Percentiles rank a stretch among this genome's conserved stretches.
Evolutionary conservation across 75 land plant genomes (phyloP).

Genomic region (Pinus taeda): DNA sequence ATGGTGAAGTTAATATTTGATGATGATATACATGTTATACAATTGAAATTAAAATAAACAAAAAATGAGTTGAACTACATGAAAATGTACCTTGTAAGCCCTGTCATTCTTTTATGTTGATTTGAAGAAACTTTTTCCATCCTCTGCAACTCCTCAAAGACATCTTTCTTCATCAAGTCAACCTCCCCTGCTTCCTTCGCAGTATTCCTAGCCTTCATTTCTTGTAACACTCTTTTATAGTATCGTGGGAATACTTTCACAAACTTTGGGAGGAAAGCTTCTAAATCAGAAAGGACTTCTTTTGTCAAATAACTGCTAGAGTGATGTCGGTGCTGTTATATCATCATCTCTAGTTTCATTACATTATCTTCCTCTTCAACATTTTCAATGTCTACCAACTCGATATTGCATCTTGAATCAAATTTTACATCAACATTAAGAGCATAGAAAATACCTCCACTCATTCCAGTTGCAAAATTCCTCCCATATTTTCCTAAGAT

Average conservation of each 20-base stretch:
- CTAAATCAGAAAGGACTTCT: conserved; percentile 75
- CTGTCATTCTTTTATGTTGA: not conserved
- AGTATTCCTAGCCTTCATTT: conserved; percentile 49
- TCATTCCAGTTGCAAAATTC: conserved; percentile 99
- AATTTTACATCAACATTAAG: conserved; percentile 79
- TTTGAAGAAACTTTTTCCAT: conserved; percentile 41
- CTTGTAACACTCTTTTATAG: conserved; percentile 78
- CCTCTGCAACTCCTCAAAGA: conserved; percentile 90
- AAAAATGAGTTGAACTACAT: too few relatives aligned
- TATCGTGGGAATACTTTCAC: conserved; percentile 95
- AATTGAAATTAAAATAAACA: not conserved
- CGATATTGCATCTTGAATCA: conserved; percentile 68
- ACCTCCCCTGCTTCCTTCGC: conserved; percentile 54
- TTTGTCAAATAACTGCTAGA: conserved; percentile 75
- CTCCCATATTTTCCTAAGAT: conserved; percentile 94
- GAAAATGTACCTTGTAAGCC: not conserved
- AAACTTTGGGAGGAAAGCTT: conserved; percentile 72
- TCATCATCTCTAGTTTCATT: conserved; percentile 72
- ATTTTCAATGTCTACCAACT: conserved; percentile 86
- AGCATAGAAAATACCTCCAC: conserved; percentile 97
- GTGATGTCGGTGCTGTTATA: conserved; percentile 89
- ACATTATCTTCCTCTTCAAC: conserved; percentile 88
- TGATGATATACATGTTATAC: not conserved
- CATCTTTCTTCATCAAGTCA: conserved; percentile 68
- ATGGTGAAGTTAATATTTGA: not conserved